These are phyloP conservation scores for Pseudoneurospora amorphoporcata DNA, from an alignment of 495 filamentous ascomycete genomes.

Conservation along the genomic window DNA sequence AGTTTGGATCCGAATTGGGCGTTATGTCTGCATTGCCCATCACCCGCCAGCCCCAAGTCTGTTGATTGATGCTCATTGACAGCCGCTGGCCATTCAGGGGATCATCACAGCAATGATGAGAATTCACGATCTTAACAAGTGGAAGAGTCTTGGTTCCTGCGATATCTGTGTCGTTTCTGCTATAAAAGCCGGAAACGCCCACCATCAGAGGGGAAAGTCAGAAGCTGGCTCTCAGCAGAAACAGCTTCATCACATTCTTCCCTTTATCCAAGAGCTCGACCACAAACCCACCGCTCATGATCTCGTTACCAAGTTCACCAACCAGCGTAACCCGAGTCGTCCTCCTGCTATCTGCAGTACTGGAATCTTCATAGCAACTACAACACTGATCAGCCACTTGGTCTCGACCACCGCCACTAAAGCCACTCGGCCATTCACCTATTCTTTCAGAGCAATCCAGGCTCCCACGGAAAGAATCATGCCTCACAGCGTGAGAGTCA, in stretches of 20 bases:
- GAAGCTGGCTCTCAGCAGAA: background rate
- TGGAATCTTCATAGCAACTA: background rate
- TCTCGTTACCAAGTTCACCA: background rate
- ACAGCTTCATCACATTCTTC: background rate
- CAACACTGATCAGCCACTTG: background rate
- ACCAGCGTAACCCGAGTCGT: background rate
- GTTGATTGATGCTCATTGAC: background rate
- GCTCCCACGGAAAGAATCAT: background rate
- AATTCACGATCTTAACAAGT: background rate
- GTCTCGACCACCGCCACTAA: background rate
- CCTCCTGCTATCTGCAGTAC: background rate
- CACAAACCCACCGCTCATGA: background rate
- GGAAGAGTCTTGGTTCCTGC: background rate
- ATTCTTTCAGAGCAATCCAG: background rate
- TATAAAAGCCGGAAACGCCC: background rate
- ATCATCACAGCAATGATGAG: background rate
- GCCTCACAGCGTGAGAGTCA: constrained; percentile 12
- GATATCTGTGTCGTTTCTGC: background rate
- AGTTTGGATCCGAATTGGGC: background rate
- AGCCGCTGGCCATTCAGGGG: background rate
- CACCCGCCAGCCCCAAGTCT: background rate
- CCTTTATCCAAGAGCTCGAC: background rate
- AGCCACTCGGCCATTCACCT: background rate
- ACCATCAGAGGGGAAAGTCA: background rate
- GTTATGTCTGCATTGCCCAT: background rate